Conservation (phyloP, 495 filamentous ascomycete species). For the Neurospora sp. region DNA sequence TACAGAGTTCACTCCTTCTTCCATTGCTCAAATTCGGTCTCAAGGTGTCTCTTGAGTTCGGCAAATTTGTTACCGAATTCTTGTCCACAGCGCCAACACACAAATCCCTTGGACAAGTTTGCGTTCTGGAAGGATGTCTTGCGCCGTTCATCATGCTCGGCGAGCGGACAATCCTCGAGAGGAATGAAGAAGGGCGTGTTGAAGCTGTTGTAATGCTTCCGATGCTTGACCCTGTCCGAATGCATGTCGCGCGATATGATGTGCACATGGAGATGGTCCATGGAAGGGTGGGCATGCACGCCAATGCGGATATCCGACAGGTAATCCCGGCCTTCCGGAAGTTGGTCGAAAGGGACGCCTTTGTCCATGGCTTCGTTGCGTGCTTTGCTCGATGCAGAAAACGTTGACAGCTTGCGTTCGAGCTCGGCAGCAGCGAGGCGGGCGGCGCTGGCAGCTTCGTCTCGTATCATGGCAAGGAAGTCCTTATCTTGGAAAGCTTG, state of each 20-base stretch:
- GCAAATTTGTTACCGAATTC: conserved; percentile 63
- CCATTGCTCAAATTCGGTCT: conserved; percentile 74
- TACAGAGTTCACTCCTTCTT: conserved; percentile 43
- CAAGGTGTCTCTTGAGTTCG: conserved; percentile 69
- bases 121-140: conserved; percentile 43
- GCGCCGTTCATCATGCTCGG: conserved; percentile 47
- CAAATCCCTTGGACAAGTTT: conserved; percentile 47
- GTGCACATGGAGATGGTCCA: conserved; percentile 90
- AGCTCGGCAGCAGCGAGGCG: conserved; percentile 64
- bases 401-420: conserved; percentile 53
- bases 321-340: conserved; percentile 73
- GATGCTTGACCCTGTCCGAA: conserved; percentile 60
- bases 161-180: conserved; percentile 73
- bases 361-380: conserved; percentile 39
- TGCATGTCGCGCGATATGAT: conserved; percentile 66
- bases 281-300: conserved; percentile 77
- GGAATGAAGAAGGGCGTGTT: conserved; percentile 76
- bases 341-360: conserved; percentile 27
- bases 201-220: conserved; percentile 91
- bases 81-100: conserved; percentile 78
- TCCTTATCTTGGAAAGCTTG: conserved; percentile 60
- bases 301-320: conserved; percentile 63
- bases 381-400: conserved; percentile 49
- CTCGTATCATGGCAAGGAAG: conserved; percentile 57
- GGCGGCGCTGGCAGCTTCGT: conserved; percentile 51